Base-by-base conservation (phyloP, 768 basidiomycete genomes). In the Chalciporus piperatus region DNA sequence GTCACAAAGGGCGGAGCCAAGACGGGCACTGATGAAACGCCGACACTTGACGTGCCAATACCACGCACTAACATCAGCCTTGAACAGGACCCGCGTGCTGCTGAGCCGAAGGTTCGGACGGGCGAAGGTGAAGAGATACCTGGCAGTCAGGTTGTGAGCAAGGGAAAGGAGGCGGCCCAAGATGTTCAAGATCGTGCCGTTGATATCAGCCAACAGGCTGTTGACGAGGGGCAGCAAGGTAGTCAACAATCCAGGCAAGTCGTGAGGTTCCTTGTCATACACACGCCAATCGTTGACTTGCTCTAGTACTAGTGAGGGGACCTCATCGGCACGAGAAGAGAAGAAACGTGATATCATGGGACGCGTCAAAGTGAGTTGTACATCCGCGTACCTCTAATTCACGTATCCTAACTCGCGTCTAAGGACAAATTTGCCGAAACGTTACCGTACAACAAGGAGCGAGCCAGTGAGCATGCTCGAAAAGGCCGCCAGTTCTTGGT, bases 401-500 rank as follows among this genome's bases (percentile, higher is more conserved):
- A 25, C 27, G 30, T 5, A 12, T 32, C 28, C 55, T 63, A 28
- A 53, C n/a, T 32, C 33, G 33, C 39, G 17, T 8, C 37, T 1
- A n/a, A 77, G 76, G 72, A 68, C 23, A 72, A 70, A 20, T 46
- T 83, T 27, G 65, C 72, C 39, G 83, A 86, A 25, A 79, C 74
- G 39, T 74, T 92, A 37, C 84, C 89, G 1, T 78, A 86, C 45
- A 77, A 87, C 57, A 85, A 89, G 56, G 84, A 83, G 54, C 81
- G 84, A 10, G 78, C 74, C 0, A 67, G 74, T 30, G 80, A 85
- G 7, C 74, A 84, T 12, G 45, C 75, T 40, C 79, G 88, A 41
- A 76, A 78, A 14, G 77, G 82, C 22, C 82, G 81, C 62, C 75
- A 84, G 28, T 88, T 90, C 68, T 59, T 97, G 47, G 70, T 72